Evolutionary conservation across 768 basidiomycete genomes (phyloP).

Genomic region (Hypholoma fasciculare): DNA sequence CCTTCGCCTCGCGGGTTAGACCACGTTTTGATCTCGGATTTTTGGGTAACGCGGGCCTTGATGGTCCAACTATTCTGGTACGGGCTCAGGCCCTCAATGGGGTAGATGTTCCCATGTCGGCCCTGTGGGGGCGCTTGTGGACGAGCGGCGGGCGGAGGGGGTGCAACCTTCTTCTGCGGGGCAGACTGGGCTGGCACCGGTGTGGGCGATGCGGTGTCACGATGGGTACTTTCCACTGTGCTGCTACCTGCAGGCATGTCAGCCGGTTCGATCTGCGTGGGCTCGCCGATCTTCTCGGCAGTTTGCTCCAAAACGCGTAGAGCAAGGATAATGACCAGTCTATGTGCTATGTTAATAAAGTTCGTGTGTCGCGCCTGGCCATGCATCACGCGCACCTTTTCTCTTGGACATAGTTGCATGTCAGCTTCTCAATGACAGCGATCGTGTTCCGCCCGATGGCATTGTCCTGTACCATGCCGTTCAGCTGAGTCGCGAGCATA

Average conservation of each 20-base stretch:
- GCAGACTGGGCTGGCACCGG: conserved; percentile 23
- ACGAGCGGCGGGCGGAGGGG: conserved; percentile 12
- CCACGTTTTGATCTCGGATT: conserved; percentile 88
- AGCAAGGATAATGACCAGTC: conserved; percentile 80
- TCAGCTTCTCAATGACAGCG: conserved; percentile 70
- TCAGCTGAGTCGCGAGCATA: conserved; percentile 94
- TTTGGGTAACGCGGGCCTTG: conserved; percentile 89
- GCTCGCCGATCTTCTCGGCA: conserved; percentile 75
- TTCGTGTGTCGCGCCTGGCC: conserved; percentile 3
- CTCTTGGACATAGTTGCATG: conserved; percentile 81
- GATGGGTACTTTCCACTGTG: conserved; percentile 19
- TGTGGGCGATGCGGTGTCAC: conserved; percentile 18
- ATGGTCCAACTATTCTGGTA: conserved; percentile 99
- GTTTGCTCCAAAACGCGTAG: conserved; percentile 54
- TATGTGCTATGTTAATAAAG: conserved; percentile 26
- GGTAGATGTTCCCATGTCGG: conserved; percentile 49
- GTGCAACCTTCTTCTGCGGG: conserved; percentile 10
- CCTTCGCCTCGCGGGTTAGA: conserved; percentile 91
- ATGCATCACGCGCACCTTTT: conserved; percentile 62
- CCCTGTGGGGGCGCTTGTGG: conserved; percentile 23
- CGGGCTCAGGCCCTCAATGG: conserved; percentile 93
- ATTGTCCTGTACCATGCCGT: conserved; percentile 66
- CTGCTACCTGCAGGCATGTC: conserved; percentile 24
- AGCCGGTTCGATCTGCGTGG: conserved; percentile 33
- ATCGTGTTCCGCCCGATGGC: conserved; percentile 66